Percentiles rank a stretch among this genome's conserved stretches.
Evolutionary conservation across 2,329 filamentous ascomycete genomes (phyloP).

Genomic region (Monosporascus cannonballus): DNA sequence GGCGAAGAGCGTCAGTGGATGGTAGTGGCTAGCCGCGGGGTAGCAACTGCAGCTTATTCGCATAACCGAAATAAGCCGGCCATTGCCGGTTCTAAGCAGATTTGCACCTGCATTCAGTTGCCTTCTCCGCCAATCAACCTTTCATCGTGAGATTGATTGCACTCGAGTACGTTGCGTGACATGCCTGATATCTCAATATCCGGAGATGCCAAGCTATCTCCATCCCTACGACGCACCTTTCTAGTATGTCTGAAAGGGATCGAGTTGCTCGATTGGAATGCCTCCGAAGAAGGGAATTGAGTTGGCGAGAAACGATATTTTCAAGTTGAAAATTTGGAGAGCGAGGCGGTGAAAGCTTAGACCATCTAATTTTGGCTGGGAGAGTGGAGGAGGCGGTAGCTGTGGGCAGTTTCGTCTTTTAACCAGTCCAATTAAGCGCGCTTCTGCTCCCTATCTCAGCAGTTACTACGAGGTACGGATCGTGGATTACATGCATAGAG

Average conservation of each 20-base stretch:
- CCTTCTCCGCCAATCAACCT: background rate
- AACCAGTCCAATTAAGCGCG: no score
- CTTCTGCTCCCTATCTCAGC: no score
- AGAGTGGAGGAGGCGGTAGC: background rate
- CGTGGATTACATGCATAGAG: background rate
- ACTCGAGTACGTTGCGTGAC: background rate
- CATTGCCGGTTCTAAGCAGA: conserved; percentile 12
- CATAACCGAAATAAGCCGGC: conserved; percentile 3
- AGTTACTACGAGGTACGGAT: no score
- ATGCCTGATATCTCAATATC: background rate
- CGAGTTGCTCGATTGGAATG: background rate
- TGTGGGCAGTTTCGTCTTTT: background rate
- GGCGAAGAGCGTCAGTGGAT: background rate
- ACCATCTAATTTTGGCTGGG: background rate
- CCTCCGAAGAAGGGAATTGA: background rate
- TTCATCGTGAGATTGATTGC: background rate
- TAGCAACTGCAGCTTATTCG: conserved; percentile 2
- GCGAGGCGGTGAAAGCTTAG: background rate
- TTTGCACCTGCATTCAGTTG: background rate
- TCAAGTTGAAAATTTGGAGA: background rate
- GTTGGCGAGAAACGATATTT: no score
- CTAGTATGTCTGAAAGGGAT: background rate
- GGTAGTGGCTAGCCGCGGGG: background rate
- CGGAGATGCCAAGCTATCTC: background rate
- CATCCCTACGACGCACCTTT: background rate